phyloP scores from a whole-genome alignment of 345 rosid species.

The Syzygium oleosum region DNA sequence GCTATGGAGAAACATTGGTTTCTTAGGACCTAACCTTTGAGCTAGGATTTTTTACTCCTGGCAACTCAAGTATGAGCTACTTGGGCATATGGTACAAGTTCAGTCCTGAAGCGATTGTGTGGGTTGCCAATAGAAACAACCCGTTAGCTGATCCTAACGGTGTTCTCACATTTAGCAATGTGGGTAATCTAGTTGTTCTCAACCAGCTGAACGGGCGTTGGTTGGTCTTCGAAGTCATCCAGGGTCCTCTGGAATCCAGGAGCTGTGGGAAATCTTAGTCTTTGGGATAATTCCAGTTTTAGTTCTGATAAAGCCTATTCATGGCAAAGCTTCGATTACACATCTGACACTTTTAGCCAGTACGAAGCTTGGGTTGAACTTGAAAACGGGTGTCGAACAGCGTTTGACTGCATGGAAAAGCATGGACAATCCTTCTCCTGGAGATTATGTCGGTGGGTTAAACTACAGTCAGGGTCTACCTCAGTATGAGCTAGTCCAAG shows the following conservation, averaged over 20 bases:
- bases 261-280: constrained; percentile 26
- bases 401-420: constrained; percentile 20
- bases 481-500: constrained; percentile 1
- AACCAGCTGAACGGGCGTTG: not conserved
- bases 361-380: constrained; percentile 23
- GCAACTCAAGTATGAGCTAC: constrained; percentile 10
- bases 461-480: constrained; percentile 4
- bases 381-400: not conserved
- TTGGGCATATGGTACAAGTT: constrained; percentile 31
- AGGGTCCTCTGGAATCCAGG: constrained; percentile 2
- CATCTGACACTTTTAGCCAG: constrained; percentile 20
- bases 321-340: constrained; percentile 37
- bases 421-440: constrained; percentile 15
- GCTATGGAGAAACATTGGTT: constrained; percentile 2
- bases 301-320: not conserved
- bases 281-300: not conserved
- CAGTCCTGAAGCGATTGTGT: constrained; percentile 2
- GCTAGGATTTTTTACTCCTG: constrained; percentile 14
- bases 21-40: constrained; percentile 7
- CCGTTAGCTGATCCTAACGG: constrained; percentile 9
- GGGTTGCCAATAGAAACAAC: constrained; percentile 36
- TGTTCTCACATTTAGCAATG: constrained; percentile 5
- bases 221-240: constrained; percentile 19
- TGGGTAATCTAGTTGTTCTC: constrained; percentile 7
- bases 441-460: constrained; percentile 8